Evolutionary conservation across 139 green algal species (phyloP), one percentile per base, ranked within the genome.

Genomic region (Dunaliella sp.): DNA sequence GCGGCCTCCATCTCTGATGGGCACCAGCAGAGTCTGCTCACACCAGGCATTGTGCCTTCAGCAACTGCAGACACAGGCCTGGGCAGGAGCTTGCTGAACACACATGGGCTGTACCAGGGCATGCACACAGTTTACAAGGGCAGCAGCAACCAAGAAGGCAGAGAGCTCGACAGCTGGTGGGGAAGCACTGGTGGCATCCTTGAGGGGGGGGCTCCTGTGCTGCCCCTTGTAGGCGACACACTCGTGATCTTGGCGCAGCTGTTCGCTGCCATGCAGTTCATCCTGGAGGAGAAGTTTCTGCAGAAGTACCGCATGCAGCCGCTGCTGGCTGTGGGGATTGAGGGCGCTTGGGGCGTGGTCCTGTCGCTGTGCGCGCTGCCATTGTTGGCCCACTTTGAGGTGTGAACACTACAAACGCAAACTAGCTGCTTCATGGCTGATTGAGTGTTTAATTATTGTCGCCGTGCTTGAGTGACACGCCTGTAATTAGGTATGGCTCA

Each of bases 261-360:
- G 59, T 74, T 93, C 77, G 87, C 84, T 72, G 48, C 48, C 16
- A 59, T 95, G 28, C 89, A 97, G 84, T 97, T 97, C 89, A 96
- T 98, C 25, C 86, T 97, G 58, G 96, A 98, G 90, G 96, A 98
- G 87, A 95, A 95, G 89, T 97, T 95, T 83, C 84, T 98, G 86
- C 87, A 86, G n/a, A 81, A 90, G 77, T 94, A 93, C 89, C 84
- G 85, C 72, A 80, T 75, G 1, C 36, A 82, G 73, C 92, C 93
- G 25, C 88, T 96, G 81, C 85, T 98, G 78, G 95, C 92, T 3
- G 94, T 96, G 76, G 94, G 93, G 26, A 84, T 95, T 48, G 94
- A 98, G 90, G 95, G 95, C 76, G 88, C 92, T 32, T 97, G 93
- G 93, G 95, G 95, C 22, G 83, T 96, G 36, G 2, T 91, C 37